These are phyloP conservation scores for Psilocybe sp. DNA, from an alignment of 768 basidiomycete species.

Conservation along the genomic window DNA sequence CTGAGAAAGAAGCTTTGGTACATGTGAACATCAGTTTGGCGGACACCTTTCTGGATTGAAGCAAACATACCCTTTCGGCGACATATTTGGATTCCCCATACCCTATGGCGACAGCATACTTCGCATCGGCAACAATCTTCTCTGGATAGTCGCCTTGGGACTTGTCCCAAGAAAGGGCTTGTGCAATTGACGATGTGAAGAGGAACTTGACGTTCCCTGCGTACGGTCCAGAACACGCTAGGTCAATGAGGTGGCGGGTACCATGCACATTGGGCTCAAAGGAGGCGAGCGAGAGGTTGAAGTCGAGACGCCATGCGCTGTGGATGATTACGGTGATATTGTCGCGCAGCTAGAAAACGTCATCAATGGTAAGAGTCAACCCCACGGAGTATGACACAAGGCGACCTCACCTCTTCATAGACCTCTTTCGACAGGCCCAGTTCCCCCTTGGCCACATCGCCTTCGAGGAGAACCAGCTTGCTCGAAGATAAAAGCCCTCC, in stretches of 20 bases:
- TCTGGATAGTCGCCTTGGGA: slow-evolving; percentile 24
- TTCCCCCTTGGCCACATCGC: slow-evolving; percentile 25
- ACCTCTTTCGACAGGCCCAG: slow-evolving; percentile 25
- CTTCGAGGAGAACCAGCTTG: slow-evolving; percentile 37
- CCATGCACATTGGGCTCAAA: slow-evolving; percentile 38
- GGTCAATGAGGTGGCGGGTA: slow-evolving; percentile 32
- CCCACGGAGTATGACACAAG: background rate
- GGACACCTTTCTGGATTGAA: background rate
- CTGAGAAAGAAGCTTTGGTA: slow-evolving; percentile 23
- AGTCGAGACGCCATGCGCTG: slow-evolving; percentile 43
- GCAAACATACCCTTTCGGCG: slow-evolving; percentile 25
- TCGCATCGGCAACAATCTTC: slow-evolving; percentile 19
- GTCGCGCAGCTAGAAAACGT: slow-evolving; percentile 20
- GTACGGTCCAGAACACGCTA: slow-evolving; percentile 26
- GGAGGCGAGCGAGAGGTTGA: slow-evolving; percentile 37
- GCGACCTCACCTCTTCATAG: slow-evolving; percentile 27
- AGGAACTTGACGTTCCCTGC: slow-evolving; percentile 26
- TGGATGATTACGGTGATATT: slow-evolving; percentile 38
- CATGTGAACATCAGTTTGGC: background rate
- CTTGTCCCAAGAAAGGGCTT: slow-evolving; percentile 20
- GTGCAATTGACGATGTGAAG: slow-evolving; percentile 31
- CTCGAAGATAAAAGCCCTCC: slow-evolving; percentile 21
- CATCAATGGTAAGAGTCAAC: background rate
- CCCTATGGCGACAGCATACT: slow-evolving; percentile 27
- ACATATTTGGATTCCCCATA: slow-evolving; percentile 39